Evolutionary conservation across 257 asterid species (phyloP).

Genomic region (Solanum peruvianum): DNA sequence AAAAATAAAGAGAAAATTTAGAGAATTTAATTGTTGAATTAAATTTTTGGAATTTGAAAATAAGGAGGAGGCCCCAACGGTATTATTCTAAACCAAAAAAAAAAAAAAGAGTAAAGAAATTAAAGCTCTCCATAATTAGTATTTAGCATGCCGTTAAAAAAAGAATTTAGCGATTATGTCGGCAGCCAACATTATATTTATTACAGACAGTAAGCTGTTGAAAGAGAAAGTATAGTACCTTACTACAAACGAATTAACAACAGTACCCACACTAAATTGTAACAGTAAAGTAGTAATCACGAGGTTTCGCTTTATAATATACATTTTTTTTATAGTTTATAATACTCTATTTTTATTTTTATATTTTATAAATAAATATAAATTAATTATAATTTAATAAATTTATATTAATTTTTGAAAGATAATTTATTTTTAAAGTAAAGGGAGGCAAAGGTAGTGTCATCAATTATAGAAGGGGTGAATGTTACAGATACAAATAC

Average conservation of each 20-base stretch:
- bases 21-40: not conserved
- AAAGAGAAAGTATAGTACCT: too few relatives aligned
- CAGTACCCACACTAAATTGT: not conserved
- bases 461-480: too few relatives aligned
- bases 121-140: not conserved
- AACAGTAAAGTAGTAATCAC: not conserved
- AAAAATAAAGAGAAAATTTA: not conserved
- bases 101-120: not conserved
- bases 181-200: not conserved
- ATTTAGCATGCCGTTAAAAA: not conserved
- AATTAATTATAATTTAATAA: too few relatives aligned
- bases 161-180: not conserved
- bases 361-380: too few relatives aligned
- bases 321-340: fast-evolving
- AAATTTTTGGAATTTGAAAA: not conserved
- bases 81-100: not conserved
- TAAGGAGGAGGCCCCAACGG: not conserved
- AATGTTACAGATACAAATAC: too few relatives aligned
- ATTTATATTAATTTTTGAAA: too few relatives aligned
- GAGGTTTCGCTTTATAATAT: too few relatives aligned
- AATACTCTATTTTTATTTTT: too few relatives aligned
- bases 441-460: too few relatives aligned
- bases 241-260: too few relatives aligned
- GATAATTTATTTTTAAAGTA: too few relatives aligned
- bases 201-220: not conserved